phyloP scores from a whole-genome alignment of 2,329 filamentous ascomycete species.

The Xylariales sp. region DNA sequence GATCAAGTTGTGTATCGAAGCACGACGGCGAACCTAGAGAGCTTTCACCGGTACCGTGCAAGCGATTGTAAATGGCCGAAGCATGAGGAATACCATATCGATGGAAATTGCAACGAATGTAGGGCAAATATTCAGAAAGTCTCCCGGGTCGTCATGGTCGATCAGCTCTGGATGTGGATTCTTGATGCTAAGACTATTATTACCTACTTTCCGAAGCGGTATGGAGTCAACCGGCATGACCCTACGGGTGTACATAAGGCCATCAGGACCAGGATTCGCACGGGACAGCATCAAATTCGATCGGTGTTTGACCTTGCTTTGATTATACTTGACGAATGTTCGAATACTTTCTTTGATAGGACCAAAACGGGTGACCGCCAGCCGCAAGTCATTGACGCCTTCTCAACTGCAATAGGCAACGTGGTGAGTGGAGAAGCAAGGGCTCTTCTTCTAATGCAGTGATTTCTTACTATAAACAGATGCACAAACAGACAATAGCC shows the following conservation, averaged over 20 bases:
- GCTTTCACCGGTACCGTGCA: constrained; percentile 18
- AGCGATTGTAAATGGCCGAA: not conserved
- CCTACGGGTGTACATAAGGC: constrained; percentile 35
- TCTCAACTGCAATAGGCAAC: constrained; percentile 35
- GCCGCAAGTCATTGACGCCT: constrained; percentile 36
- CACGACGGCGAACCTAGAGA: constrained; percentile 21
- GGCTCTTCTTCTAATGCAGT: not conserved
- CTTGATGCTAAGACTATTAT: constrained; percentile 33
- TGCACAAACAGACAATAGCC: constrained; percentile 32
- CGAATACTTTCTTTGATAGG: constrained; percentile 35
- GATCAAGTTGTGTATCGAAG: constrained; percentile 39
- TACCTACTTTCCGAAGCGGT: constrained; percentile 37
- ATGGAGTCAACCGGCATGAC: constrained; percentile 36
- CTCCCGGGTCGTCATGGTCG: constrained; percentile 34
- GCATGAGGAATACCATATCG: constrained; percentile 9
- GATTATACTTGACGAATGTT: constrained; percentile 37
- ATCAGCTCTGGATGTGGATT: constrained; percentile 41
- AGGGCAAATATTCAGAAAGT: constrained; percentile 15
- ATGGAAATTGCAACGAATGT: constrained; percentile 11
- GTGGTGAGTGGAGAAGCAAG: constrained; percentile 26
- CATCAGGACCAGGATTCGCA: constrained; percentile 28
- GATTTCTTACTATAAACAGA: constrained; percentile 16
- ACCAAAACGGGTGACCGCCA: constrained; percentile 25
- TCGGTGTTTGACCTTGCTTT: constrained; percentile 38
- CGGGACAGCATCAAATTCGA: constrained; percentile 22